These are phyloP conservation scores for Hyparrhenia diplandra DNA, from an alignment of 176 grass and related monocot genomes.

Conservation along the genomic window DNA sequence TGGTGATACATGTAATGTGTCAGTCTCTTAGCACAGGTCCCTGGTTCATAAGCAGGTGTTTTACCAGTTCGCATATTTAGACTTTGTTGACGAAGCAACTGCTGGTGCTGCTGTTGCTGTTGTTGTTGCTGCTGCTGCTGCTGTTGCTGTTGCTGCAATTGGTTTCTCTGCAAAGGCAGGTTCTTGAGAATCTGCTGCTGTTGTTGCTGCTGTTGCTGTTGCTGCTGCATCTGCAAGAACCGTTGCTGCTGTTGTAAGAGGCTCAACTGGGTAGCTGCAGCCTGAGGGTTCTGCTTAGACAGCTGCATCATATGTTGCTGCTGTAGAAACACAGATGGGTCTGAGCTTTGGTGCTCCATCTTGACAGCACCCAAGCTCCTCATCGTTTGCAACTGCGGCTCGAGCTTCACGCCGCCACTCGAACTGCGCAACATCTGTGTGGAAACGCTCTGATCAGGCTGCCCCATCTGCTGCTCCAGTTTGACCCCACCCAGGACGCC, in stretches of 20 bases:
- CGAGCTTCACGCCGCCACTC: constrained; percentile 43
- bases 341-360: constrained; percentile 64
- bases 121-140: constrained; percentile 54
- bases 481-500: constrained; percentile 59
- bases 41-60: constrained; percentile 64
- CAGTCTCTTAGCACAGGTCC: constrained; percentile 83
- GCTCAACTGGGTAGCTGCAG: constrained; percentile 60
- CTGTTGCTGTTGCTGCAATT: constrained; percentile 48
- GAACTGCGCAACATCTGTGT: constrained; percentile 32
- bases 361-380: constrained; percentile 72
- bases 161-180: constrained; percentile 63
- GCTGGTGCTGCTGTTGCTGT: constrained; percentile 51
- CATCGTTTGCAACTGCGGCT: constrained; percentile 64
- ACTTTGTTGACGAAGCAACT: constrained; percentile 66
- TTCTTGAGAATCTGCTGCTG: constrained; percentile 67
- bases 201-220: too few relatives aligned
- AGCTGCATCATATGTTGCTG: constrained; percentile 68
- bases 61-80: constrained; percentile 55
- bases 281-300: constrained; percentile 71
- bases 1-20: constrained; percentile 99
- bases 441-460: constrained; percentile 48
- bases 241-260: constrained; percentile 78
- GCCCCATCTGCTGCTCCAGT: constrained; percentile 63
- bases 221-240: constrained; percentile 69
- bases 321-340: constrained; percentile 43